These are phyloP conservation scores for Blastobotrys raffinosifermentans DNA, from an alignment of 1,139 yeast species.

Conservation along the genomic window DNA sequence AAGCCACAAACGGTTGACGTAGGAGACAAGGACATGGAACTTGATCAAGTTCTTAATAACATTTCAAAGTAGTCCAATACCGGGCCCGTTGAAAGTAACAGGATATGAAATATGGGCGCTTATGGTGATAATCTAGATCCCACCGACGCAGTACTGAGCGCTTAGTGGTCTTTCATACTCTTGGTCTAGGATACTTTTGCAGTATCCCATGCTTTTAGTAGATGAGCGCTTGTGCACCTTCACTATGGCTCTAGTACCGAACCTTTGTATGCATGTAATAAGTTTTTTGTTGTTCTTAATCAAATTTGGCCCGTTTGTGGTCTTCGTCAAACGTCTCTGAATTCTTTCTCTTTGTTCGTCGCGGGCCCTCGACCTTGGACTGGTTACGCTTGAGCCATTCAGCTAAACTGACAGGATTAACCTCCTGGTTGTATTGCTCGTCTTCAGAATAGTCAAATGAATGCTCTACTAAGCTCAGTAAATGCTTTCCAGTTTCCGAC, in stretches of 20 bases:
- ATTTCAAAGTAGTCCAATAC: not conserved
- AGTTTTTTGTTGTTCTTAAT: no score
- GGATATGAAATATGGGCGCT: slow-evolving; percentile 2
- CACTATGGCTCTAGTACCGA: no score
- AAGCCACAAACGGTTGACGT: not conserved
- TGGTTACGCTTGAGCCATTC: not conserved
- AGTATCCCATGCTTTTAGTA: no score
- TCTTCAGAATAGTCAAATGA: slow-evolving; percentile 22
- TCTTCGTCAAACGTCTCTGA: slow-evolving; percentile 3
- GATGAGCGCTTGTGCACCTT: no score
- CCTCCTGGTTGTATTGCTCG: slow-evolving; percentile 12
- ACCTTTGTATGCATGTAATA: no score
- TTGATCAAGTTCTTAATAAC: not conserved
- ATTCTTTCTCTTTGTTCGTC: slow-evolving; percentile 1
- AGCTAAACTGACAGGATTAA: slow-evolving; percentile 5
- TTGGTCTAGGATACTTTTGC: no score
- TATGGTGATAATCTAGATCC: no score
- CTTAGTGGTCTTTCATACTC: no score
- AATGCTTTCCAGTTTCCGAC: slow-evolving; percentile 19
- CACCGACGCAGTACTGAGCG: no score
- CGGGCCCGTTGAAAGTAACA: not conserved
- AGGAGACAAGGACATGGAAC: not conserved
- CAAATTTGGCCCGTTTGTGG: slow-evolving; percentile 2
- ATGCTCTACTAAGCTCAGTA: slow-evolving; percentile 13
- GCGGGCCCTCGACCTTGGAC: slow-evolving; percentile 4